phyloP scores from a whole-genome alignment of 768 basidiomycete genomes.

The Termitomyces sp. region DNA sequence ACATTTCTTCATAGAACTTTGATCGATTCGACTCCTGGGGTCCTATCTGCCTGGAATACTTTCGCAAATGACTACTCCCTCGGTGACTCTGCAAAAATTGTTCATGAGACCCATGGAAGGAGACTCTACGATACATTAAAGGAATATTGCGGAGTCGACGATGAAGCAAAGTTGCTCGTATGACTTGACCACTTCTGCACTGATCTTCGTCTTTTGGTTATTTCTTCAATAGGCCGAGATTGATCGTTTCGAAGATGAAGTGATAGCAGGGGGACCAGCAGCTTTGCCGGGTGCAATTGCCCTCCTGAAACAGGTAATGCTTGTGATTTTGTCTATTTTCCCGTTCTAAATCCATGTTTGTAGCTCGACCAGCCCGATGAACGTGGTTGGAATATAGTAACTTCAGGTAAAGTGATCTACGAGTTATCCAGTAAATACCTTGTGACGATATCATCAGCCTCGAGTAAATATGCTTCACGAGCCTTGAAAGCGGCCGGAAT shows the following conservation, averaged over 20 bases:
- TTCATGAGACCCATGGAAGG: slow-evolving; percentile 68
- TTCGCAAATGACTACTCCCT: slow-evolving; percentile 61
- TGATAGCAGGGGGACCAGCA: slow-evolving; percentile 56
- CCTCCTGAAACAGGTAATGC: slow-evolving; percentile 47
- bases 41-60: slow-evolving; percentile 69
- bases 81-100: slow-evolving; percentile 38
- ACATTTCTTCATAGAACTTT: slow-evolving; percentile 42
- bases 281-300: slow-evolving; percentile 60
- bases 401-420: slow-evolving; percentile 46
- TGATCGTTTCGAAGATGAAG: slow-evolving; percentile 72
- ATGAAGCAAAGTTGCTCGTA: slow-evolving; percentile 53
- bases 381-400: slow-evolving; percentile 75
- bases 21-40: slow-evolving; percentile 81
- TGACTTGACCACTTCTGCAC: slow-evolving; percentile 10
- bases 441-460: slow-evolving; percentile 40
- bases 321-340: background rate
- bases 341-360: background rate
- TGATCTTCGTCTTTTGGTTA: background rate
- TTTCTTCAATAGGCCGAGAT: slow-evolving; percentile 48
- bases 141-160: slow-evolving; percentile 58
- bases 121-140: slow-evolving; percentile 70
- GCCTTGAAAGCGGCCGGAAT: slow-evolving; percentile 63
- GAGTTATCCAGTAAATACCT: background rate
- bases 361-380: slow-evolving; percentile 26
- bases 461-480: slow-evolving; percentile 60